Base-by-base conservation (phyloP, 257 asterid species). In the Plantago major region DNA sequence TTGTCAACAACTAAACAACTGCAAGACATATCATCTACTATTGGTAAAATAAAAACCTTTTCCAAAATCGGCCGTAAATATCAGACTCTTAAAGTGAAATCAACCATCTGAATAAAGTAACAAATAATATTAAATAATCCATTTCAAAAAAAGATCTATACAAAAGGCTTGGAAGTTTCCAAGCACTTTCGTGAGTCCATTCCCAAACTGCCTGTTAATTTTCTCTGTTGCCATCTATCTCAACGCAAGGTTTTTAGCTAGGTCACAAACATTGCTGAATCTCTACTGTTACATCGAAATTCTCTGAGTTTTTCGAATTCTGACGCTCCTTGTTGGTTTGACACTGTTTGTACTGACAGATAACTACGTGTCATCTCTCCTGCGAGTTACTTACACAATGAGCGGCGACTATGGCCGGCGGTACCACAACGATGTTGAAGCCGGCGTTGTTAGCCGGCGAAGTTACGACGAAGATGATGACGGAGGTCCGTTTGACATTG, bases 401-500 rank as follows among this genome's bases (percentile, higher is more conserved):
- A 67, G 67, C 42, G 82, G 68, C 3, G 83, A 77, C 26, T 13
- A 59, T 85, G 37, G 37, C 4, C 95, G 72, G 96, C 95, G 51
- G 74, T 82, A 86, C 47, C 66, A 83, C 37, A 30, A 78, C 59
- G 97, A 90, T 60, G 56, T 80, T 62, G 98, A 91, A 72, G 63
- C 87, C 42, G 86, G 87, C 11, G 18, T 43, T 11, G 54, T 58
- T 44, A 37, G 71, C 47, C 63, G 73, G 30, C 10, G 17, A 43
- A 65, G 52, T 54, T 73, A 64, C 28, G 73, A 51, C 5, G 80
- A 73, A 2, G 85, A 81, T 6, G 90, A 79, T 2, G 84, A 82
- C 8, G 86, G 62, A 6, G 81, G 85, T 5, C 89, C 97, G 9
- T 92, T 92, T 50, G 76, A 82, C 70, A 89, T 92, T 67, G 75